A percentile compares a stretch with the other conserved stretches of the same genome.
Conservation (phyloP, 2,329 filamentous ascomycete genomes). For the Clarireedia paspali region DNA sequence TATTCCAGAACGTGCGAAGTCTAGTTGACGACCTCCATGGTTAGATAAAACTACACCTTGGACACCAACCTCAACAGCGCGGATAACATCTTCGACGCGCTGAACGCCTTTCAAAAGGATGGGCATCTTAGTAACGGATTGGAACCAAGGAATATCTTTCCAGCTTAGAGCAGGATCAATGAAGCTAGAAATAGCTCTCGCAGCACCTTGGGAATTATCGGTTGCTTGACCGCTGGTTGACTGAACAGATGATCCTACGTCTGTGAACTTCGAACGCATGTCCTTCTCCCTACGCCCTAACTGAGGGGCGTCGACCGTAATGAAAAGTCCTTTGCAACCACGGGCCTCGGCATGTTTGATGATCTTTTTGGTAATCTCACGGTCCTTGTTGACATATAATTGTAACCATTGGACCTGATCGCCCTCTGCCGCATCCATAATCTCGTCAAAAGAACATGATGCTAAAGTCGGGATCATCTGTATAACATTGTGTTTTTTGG, state of each 20-base stretch:
- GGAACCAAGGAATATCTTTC: constrained; percentile 93
- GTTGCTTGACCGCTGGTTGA: constrained; percentile 56
- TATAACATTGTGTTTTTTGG: constrained; percentile 78
- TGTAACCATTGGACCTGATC: constrained; percentile 95
- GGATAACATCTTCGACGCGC: constrained; percentile 87
- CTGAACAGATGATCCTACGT: constrained; percentile 78
- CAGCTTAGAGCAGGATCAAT: constrained; percentile 92
- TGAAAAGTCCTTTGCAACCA: constrained; percentile 93
- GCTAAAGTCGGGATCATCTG: constrained; percentile 99
- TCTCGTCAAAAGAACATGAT: constrained; percentile 96
- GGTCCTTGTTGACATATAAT: constrained; percentile 91
- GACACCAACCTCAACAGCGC: constrained; percentile 73
- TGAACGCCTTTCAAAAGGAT: constrained; percentile 96
- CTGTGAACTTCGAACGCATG: constrained; percentile 88
- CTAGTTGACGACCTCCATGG: constrained; percentile 89
- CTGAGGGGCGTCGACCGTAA: constrained; percentile 96
- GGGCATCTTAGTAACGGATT: constrained; percentile 83
- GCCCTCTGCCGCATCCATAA: constrained; percentile 72
- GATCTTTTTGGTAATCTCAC: constrained; percentile 81
- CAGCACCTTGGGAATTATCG: constrained; percentile 85
- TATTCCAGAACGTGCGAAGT: constrained; percentile 81
- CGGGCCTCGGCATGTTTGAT: constrained; percentile 85
- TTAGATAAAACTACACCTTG: constrained; percentile 92
- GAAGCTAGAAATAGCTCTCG: constrained; percentile 89
- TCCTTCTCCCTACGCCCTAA: constrained; percentile 94